These are phyloP conservation scores for Aaosphaeria arxii DNA, from an alignment of 2,329 filamentous ascomycete species.

Conservation along the genomic window DNA sequence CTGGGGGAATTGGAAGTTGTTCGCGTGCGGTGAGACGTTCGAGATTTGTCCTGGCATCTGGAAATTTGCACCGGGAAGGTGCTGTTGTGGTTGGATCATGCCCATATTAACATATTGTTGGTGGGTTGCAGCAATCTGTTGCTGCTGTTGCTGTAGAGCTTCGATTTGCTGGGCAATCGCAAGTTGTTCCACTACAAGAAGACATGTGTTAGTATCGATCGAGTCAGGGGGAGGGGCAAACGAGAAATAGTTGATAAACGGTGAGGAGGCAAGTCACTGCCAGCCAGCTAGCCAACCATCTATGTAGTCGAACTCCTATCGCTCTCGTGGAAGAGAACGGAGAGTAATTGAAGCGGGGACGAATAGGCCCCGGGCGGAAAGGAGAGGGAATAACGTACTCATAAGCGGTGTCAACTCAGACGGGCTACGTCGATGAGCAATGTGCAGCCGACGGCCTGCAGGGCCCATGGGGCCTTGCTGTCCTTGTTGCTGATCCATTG, in stretches of 20 bases:
- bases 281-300: no score
- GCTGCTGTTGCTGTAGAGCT: slow-evolving; percentile 93
- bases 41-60: slow-evolving; percentile 69
- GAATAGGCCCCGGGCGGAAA: slow-evolving; percentile 2
- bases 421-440: slow-evolving; percentile 93
- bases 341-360: no score
- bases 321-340: no score
- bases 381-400: slow-evolving; percentile 66
- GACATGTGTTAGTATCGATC: slow-evolving; percentile 17
- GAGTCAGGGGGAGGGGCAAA: neutral
- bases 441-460: slow-evolving; percentile 86
- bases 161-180: slow-evolving; percentile 98
- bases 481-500: slow-evolving; percentile 56
- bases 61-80: slow-evolving; percentile 58
- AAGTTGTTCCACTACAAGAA: slow-evolving; percentile 80
- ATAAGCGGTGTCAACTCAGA: slow-evolving; percentile 96
- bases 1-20: slow-evolving; percentile 84
- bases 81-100: slow-evolving; percentile 84
- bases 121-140: slow-evolving; percentile 93
- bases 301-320: no score
- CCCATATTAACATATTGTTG: slow-evolving; percentile 98
- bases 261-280: no score
- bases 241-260: no score
- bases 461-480: slow-evolving; percentile 60
- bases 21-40: slow-evolving; percentile 70